phyloP scores from a whole-genome alignment of 2,329 filamentous ascomycete genomes.

The Scedosporium boydii region DNA sequence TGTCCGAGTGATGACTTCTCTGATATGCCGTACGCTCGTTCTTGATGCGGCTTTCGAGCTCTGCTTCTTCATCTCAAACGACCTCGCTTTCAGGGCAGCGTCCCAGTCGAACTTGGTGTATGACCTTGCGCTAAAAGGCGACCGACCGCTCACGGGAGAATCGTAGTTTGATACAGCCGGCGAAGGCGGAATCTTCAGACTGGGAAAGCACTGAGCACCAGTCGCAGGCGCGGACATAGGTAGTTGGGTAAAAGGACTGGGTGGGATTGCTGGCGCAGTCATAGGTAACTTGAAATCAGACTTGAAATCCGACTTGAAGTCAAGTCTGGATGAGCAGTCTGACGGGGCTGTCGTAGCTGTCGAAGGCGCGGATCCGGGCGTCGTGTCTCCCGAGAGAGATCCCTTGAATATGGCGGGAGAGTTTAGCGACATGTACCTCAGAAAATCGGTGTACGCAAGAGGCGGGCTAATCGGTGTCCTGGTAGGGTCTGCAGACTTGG shows the following conservation, averaged over 20 bases:
- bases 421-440: slow-evolving; percentile 70
- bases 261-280: slow-evolving; percentile 29
- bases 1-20: slow-evolving; percentile 88
- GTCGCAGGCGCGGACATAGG: slow-evolving; percentile 53
- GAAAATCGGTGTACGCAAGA: slow-evolving; percentile 82
- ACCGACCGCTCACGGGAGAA: slow-evolving; percentile 64
- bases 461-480: slow-evolving; percentile 92
- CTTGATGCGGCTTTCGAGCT: slow-evolving; percentile 28
- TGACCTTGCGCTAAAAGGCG: slow-evolving; percentile 63
- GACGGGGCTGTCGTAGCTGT: slow-evolving; percentile 43
- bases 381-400: slow-evolving; percentile 36
- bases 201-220: slow-evolving; percentile 50
- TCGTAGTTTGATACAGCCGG: slow-evolving; percentile 56
- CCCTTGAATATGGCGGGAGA: slow-evolving; percentile 53
- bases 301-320: slow-evolving; percentile 21
- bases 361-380: slow-evolving; percentile 41
- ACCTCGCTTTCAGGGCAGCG: slow-evolving; percentile 56
- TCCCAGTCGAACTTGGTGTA: slow-evolving; percentile 74
- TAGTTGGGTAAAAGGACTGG: slow-evolving; percentile 42
- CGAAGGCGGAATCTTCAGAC: slow-evolving; percentile 69
- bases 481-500: slow-evolving; percentile 44
- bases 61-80: slow-evolving; percentile 48
- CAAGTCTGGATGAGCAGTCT: slow-evolving; percentile 32
- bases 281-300: slow-evolving; percentile 25
- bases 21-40: slow-evolving; percentile 60